Evolutionary conservation across 495 filamentous ascomycete genomes (phyloP), one percentile per base, ranked within the genome.

Genomic region (Tuber borchii): DNA sequence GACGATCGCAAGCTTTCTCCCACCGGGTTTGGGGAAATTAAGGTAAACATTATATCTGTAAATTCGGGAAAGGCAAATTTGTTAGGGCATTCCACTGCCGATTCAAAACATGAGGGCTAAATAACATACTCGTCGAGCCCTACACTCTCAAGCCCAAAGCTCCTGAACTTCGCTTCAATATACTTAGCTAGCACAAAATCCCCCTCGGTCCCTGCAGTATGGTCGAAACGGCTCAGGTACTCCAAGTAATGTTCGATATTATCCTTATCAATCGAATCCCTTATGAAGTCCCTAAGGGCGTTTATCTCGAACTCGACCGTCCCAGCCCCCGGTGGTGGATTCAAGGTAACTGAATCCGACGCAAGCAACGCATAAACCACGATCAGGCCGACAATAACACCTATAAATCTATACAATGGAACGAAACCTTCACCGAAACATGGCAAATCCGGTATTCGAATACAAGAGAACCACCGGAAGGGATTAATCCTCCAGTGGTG

Each of bases 161-260:
- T 87, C 78, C 84, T 84, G 83, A 96, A 97, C 77, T 90, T 84
- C 75, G 88, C 88, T 84, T 95, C 88, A 73, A 97, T 89, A 85
- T 92, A 96, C 85, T 92, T 88, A 26, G 91, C 93, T 40, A 97
- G 86, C 71, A 90, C 89, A 76, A 89, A 92, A 84, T 95, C 94
- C 43, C 95, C 96, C 84, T 95, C 90, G 7, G 93, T 95, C 42
- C 95, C 95, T 5, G 94, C 95, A 56, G 97, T 86, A 84, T 98
- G 95, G 76, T 94, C 90, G 80, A 90, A 96, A 40, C 86, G 85
- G 34, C 92, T 94, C 73, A 95, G 87, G 80, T 92, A 90, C 79
- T 86, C 86, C 72, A 97, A 78, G 77, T 91, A 90, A 51, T 91
- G 89, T 73, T 87, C 86, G 75, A 99, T 95, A 75, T 84, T 85